These are phyloP conservation scores for Arxiozyma slooffiae DNA, from an alignment of 1,139 yeast genomes.

Conservation along the genomic window DNA sequence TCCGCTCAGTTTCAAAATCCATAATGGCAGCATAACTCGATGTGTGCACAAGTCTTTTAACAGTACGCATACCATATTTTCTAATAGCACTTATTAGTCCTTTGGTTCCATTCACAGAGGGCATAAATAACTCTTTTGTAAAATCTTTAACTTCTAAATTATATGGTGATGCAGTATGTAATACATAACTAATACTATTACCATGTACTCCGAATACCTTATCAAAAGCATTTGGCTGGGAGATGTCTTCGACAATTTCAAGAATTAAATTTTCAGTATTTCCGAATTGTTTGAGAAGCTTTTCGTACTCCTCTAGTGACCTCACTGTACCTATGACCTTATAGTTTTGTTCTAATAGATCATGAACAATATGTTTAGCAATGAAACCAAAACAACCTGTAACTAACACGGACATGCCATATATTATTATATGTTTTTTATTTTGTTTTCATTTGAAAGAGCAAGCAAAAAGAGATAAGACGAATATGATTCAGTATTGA, in stretches of 20 bases:
- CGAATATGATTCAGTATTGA: neutral
- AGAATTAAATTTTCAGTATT: conserved; percentile 32
- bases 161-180: conserved; percentile 54
- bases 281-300: conserved; percentile 29
- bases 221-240: conserved; percentile 42
- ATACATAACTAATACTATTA: conserved; percentile 41
- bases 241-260: conserved; percentile 44
- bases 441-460: too few species aligned
- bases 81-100: conserved; percentile 36
- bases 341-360: conserved; percentile 33
- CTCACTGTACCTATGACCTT: conserved; percentile 53
- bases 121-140: conserved; percentile 38
- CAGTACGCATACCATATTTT: conserved; percentile 39
- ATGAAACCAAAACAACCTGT: conserved; percentile 36
- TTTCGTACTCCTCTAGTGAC: conserved; percentile 40
- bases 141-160: conserved; percentile 30
- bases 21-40: conserved; percentile 45
- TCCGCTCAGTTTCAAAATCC: conserved; percentile 18
- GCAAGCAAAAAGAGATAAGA: too few species aligned
- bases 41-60: conserved; percentile 39
- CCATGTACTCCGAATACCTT: conserved; percentile 36
- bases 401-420: conserved; percentile 30
- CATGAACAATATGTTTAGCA: conserved; percentile 36
- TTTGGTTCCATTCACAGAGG: conserved; percentile 45
- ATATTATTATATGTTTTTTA: too few species aligned